These are phyloP conservation scores for Lentinula detonsa DNA, from an alignment of 768 basidiomycete species.

Conservation along the genomic window DNA sequence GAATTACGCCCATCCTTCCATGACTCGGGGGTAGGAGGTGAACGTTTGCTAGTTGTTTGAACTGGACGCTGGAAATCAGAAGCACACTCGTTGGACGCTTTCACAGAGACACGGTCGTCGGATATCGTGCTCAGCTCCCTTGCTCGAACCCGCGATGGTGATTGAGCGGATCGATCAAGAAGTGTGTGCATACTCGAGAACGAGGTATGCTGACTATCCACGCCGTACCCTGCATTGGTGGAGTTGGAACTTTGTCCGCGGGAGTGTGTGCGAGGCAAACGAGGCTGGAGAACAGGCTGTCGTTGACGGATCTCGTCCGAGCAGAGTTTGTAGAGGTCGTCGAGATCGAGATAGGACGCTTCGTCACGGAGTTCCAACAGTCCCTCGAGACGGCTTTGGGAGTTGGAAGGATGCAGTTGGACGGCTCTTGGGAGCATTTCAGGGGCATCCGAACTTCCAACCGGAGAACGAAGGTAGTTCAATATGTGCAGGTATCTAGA, in stretches of 20 bases:
- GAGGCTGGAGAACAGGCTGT: constrained; percentile 17
- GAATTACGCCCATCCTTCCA: constrained; percentile 27
- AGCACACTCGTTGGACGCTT: background rate
- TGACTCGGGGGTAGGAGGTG: constrained; percentile 41
- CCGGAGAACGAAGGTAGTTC: constrained; percentile 60
- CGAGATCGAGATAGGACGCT: constrained; percentile 67
- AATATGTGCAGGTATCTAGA: constrained; percentile 67
- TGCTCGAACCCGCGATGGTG: constrained; percentile 24
- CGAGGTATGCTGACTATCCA: constrained; percentile 48
- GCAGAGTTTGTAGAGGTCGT: constrained; percentile 59
- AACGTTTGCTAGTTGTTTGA: constrained; percentile 13
- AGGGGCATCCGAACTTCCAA: constrained; percentile 36
- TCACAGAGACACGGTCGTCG: background rate
- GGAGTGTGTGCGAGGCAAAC: constrained; percentile 6
- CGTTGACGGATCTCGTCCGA: constrained; percentile 55
- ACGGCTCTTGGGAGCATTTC: constrained; percentile 56
- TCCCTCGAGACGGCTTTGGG: constrained; percentile 48
- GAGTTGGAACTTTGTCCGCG: constrained; percentile 34
- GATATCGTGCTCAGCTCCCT: constrained; percentile 18
- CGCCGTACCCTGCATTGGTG: constrained; percentile 16
- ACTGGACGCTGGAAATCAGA: constrained; percentile 6
- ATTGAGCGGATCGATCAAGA: constrained; percentile 31
- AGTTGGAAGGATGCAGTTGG: constrained; percentile 35
- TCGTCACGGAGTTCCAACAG: constrained; percentile 78
- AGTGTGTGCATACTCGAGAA: constrained; percentile 57